A percentile compares a stretch with the other conserved stretches of the same genome.
phyloP scores from a whole-genome alignment of 176 grass and related monocot species.

The Pontederia crassipes region DNA sequence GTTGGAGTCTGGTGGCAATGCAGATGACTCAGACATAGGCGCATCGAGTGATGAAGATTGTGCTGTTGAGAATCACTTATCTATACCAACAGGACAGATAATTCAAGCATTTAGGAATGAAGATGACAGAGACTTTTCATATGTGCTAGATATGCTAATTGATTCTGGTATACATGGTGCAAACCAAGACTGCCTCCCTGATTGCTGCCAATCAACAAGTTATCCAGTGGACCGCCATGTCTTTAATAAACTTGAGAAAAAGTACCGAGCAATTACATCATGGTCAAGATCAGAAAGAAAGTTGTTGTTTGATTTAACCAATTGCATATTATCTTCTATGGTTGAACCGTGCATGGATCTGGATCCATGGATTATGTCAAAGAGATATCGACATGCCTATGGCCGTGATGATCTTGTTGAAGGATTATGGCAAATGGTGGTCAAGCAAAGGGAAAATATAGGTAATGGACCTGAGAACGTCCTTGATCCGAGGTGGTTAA shows the following conservation, averaged over 20 bases:
- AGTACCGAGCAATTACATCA: constrained; percentile 43
- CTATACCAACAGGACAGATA: constrained; percentile 32
- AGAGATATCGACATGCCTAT: constrained; percentile 22
- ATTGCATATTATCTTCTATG: constrained; percentile 33
- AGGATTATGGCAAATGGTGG: constrained; percentile 59
- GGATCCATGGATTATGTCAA: constrained; percentile 18
- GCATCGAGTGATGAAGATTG: constrained; percentile 51
- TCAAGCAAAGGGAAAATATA: constrained; percentile 32
- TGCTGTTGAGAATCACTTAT: constrained; percentile 17
- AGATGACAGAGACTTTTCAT: constrained; percentile 77
- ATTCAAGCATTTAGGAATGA: constrained; percentile 48
- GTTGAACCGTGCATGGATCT: constrained; percentile 23
- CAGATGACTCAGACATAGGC: constrained; percentile 28
- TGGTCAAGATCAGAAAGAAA: constrained; percentile 69
- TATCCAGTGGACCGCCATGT: constrained; percentile 26
- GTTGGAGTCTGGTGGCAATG: constrained; percentile 36
- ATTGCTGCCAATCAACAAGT: constrained; percentile 36
- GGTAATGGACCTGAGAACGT: constrained; percentile 23
- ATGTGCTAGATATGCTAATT: constrained; percentile 62
- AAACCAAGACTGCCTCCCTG: constrained; percentile 30
- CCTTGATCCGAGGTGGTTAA: constrained; percentile 47
- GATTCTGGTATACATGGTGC: constrained; percentile 34
- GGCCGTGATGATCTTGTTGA: constrained; percentile 43
- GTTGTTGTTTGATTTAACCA: constrained; percentile 78
- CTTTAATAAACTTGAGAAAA: constrained; percentile 57